Evolutionary conservation across 2,329 filamentous ascomycete genomes (phyloP), one percentile per base, ranked within the genome.

Genomic region (Scytalidium lignicola): DNA sequence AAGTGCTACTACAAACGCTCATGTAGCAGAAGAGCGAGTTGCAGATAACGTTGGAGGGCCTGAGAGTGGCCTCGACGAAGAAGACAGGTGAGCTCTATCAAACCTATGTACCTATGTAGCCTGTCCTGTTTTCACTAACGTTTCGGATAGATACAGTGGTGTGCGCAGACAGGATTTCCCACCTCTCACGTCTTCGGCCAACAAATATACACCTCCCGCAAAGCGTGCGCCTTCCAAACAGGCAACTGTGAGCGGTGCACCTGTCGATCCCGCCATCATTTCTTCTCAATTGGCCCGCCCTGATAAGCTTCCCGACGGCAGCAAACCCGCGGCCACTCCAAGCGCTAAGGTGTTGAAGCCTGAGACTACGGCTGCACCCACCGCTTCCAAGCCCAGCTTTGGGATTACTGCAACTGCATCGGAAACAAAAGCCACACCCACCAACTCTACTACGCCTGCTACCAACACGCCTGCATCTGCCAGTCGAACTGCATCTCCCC

Each of bases 121-220:
- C n/a, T 23, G 21, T 37, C 17, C 7, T 13, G 43, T 22, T 5
- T 17, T 29, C 51, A 20, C 58, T 59, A 50, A 59, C 44, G 43
- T 44, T 26, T 17, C 15, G 39, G 56, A 55, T 48, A 89, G 86
- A 65, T 97, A 97, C 70, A 96, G 91, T 63, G 92, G 92, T 64
- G 93, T 99, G 48, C 85, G 85, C 54, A 84, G 92, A 55, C 76
- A 80, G 55, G 84, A 88, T 48, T 86, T 86, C 59, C 80, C 85
- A 5, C 78, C 86, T n/a, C 74, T 95, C 26, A 45, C 54, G 28
- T 60, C 63, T 32, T 64, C 71, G 47, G 70, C 67, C 76, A 80
- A 80, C 68, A 92, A 89, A 67, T 99, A 99, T 67, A 95, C 87
- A 0, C 92, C 93, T 28, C 93, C 93, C 3, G 92, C 89, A 17